phyloP scores from a whole-genome alignment of 345 rosid species.

The Mallotus nudiflorus region DNA sequence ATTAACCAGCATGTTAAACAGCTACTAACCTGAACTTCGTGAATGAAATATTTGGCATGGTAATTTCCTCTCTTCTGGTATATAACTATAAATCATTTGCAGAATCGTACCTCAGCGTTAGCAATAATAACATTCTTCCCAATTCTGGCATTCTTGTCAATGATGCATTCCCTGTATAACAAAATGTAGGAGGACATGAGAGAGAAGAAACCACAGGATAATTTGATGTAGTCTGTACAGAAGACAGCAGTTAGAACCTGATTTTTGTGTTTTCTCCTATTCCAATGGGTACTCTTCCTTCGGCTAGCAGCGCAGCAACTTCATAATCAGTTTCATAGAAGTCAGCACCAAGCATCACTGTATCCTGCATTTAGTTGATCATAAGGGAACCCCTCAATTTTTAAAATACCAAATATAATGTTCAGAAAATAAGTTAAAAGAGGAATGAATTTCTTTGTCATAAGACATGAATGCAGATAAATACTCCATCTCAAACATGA shows the following conservation, averaged over 20 bases:
- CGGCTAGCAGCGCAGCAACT: slow-evolving; percentile 56
- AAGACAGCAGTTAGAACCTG: slow-evolving; percentile 38
- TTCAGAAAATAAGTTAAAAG: not conserved
- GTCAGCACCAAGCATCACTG: slow-evolving; percentile 93
- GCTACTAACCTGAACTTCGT: not conserved
- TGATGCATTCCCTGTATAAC: slow-evolving; percentile 75
- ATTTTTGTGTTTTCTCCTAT: slow-evolving; percentile 86
- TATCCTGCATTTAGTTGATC: slow-evolving; percentile 52
- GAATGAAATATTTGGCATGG: not conserved
- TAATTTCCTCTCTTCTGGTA: not conserved
- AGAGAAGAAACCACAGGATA: not conserved
- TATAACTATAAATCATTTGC: not conserved
- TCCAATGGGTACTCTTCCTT: slow-evolving; percentile 72
- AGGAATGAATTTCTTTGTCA: too few relatives aligned
- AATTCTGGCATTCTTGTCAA: slow-evolving; percentile 91
- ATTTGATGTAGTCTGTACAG: not conserved
- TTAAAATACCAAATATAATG: too few relatives aligned
- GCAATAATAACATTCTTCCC: slow-evolving; percentile 85
- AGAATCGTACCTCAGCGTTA: slow-evolving; percentile 68
- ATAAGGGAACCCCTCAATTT: not conserved
- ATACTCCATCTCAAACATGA: too few relatives aligned
- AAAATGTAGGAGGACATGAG: slow-evolving; percentile 7
- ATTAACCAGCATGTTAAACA: not conserved
- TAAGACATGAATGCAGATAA: too few relatives aligned
- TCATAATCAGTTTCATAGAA: slow-evolving; percentile 82